Evolutionary conservation across 2,329 filamentous ascomycete genomes (phyloP).

Genomic region (Exophiala aquamarina): DNA sequence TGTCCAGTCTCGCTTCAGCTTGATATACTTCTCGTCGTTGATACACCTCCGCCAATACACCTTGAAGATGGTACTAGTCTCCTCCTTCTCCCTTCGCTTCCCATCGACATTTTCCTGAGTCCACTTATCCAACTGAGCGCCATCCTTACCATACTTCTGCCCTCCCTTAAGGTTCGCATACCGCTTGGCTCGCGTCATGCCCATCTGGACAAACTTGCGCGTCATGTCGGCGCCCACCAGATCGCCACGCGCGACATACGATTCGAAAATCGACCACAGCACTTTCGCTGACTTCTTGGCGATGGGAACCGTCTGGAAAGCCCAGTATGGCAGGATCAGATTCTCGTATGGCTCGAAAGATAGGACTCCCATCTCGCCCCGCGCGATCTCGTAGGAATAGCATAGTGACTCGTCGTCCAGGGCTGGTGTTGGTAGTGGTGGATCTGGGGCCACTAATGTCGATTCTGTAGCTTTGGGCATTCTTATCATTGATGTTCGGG

Average conservation of each 20-base stretch:
- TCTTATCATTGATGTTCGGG: neutral
- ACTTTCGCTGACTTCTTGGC: conserved; percentile 50
- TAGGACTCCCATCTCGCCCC: conserved; percentile 61
- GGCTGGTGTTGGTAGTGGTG: conserved; percentile 23
- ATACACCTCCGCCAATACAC: conserved; percentile 30
- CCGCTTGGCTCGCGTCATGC: conserved; percentile 61
- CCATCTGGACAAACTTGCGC: conserved; percentile 66
- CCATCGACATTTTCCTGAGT: conserved; percentile 44
- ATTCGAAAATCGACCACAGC: conserved; percentile 53
- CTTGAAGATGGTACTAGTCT: conserved; percentile 30
- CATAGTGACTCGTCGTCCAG: conserved; percentile 20
- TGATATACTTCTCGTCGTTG: conserved; percentile 48
- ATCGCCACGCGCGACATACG: conserved; percentile 53
- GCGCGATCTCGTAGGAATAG: conserved; percentile 55
- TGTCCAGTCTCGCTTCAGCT: conserved; percentile 46
- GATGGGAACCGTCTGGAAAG: conserved; percentile 56
- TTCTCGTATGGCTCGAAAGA: conserved; percentile 66
- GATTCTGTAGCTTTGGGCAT: conserved; percentile 22
- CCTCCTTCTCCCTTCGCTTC: conserved; percentile 31
- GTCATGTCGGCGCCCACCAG: conserved; percentile 67
- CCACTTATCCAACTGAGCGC: conserved; percentile 25
- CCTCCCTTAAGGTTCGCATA: conserved; percentile 60
- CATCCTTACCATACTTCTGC: conserved; percentile 52
- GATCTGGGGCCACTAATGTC: conserved; percentile 14
- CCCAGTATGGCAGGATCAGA: conserved; percentile 59